phyloP scores from a whole-genome alignment of 2,329 filamentous ascomycete species.

The Berkeleyomyces rouxiae region DNA sequence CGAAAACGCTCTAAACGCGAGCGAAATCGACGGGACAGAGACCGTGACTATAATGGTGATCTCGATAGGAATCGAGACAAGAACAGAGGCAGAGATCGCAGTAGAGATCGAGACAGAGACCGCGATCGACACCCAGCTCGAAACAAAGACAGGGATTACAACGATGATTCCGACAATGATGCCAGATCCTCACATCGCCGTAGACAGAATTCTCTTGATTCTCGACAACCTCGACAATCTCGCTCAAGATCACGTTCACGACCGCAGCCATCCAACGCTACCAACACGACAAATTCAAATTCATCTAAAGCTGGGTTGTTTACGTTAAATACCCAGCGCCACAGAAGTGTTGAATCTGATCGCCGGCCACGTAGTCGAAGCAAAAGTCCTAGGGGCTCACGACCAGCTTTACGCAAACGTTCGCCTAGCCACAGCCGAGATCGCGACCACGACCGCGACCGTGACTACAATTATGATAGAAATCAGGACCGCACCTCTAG shows the following conservation, averaged over 20 bases:
- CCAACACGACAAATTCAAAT: neutral
- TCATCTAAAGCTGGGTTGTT: neutral
- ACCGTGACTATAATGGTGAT: neutral
- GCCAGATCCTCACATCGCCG: conserved; percentile 3
- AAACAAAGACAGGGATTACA: neutral
- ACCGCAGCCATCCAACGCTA: neutral
- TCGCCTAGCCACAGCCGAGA: conserved; percentile 8
- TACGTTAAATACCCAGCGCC: neutral
- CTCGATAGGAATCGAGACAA: conserved; percentile 1
- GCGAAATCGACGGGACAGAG: conserved; percentile 1
- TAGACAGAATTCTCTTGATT: conserved; percentile 5
- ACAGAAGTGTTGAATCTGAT: neutral
- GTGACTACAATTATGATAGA: conserved; percentile 7
- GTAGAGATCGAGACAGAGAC: conserved; percentile 1
- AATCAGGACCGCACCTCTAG: conserved; percentile 19
- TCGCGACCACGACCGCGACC: conserved; percentile 10
- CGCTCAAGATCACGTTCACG: conserved; percentile 5
- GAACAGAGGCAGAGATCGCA: neutral
- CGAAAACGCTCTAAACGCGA: conserved; percentile 4
- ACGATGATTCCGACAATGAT: neutral
- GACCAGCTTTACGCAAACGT: neutral
- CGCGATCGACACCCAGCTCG: conserved; percentile 5
- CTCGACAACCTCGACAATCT: neutral
- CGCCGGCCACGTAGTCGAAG: conserved; percentile 4
- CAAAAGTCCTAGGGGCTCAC: neutral